Conservation (phyloP, 2,329 filamentous ascomycete species). For the Scedosporium aurantiacum region DNA sequence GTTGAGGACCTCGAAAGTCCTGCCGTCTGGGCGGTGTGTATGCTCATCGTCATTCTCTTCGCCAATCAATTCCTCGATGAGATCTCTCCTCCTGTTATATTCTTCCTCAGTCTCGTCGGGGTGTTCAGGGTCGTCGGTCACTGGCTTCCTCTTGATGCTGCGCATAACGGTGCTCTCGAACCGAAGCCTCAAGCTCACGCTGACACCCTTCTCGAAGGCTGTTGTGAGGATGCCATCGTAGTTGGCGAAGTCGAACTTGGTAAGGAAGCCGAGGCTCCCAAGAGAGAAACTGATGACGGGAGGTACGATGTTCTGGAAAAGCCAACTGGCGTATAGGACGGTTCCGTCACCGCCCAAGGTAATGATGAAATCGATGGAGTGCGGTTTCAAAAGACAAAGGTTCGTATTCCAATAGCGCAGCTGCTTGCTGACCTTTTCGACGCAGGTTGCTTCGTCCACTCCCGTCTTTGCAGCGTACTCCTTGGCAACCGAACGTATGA, state of each 20-base stretch:
- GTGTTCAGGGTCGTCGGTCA: conserved; percentile 11
- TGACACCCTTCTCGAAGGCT: conserved; percentile 74
- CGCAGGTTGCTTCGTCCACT: conserved; percentile 20
- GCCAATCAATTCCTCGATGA: conserved; percentile 83
- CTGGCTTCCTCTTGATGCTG: conserved; percentile 40
- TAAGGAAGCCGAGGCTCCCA: conserved; percentile 87
- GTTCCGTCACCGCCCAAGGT: conserved; percentile 94
- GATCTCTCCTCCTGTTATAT: conserved; percentile 41
- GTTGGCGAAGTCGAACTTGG: conserved; percentile 84
- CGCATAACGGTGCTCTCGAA: conserved; percentile 95
- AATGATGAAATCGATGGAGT: conserved; percentile 87
- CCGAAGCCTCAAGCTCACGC: conserved; percentile 72
- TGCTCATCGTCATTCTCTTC: conserved; percentile 73
- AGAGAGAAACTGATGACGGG: conserved; percentile 86
- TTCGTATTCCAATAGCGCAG: conserved; percentile 75
- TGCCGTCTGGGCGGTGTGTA: conserved; percentile 71
- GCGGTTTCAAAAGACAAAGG: conserved; percentile 66
- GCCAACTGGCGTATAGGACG: conserved; percentile 88
- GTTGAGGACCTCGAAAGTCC: conserved; percentile 80
- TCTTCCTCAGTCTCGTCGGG: conserved; percentile 26
- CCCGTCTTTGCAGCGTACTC: conserved; percentile 26
- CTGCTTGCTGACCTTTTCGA: conserved; percentile 32
- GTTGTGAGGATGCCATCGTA: conserved; percentile 58
- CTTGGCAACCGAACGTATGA: conserved; percentile 50
- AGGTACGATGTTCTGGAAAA: conserved; percentile 91